phyloP scores from a whole-genome alignment of 1,284 basidiomycete genomes.

The Stygiomarasmius scandens region DNA sequence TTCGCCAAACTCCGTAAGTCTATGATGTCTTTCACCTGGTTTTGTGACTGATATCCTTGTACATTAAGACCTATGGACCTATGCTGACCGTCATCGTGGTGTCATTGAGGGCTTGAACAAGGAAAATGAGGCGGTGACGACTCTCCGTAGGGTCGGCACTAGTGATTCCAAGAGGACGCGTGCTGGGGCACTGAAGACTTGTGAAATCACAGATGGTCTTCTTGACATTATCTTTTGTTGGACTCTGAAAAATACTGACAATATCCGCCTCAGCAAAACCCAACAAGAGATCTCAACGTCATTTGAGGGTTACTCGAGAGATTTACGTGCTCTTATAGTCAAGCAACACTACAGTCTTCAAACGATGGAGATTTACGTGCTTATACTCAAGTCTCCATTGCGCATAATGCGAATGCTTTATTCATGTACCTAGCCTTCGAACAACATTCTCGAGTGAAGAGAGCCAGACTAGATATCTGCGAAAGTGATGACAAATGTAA shows the following conservation, averaged over 20 bases:
- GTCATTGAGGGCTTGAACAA: constrained; percentile 44
- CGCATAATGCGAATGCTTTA: constrained; percentile 10
- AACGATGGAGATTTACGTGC: constrained; percentile 49
- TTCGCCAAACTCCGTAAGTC: constrained; percentile 83
- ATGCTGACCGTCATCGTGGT: constrained; percentile 51
- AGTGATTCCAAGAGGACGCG: constrained; percentile 57
- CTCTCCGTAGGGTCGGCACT: constrained; percentile 49
- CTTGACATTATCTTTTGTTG: constrained; percentile 28
- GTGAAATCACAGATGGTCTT: constrained; percentile 8
- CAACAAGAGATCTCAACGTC: constrained; percentile 49
- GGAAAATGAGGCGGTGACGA: constrained; percentile 43
- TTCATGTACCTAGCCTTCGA: constrained; percentile 61
- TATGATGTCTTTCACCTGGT: constrained; percentile 2
- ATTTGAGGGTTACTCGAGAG: constrained; percentile 52
- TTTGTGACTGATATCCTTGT: constrained; percentile 35
- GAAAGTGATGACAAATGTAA: too few relatives aligned
- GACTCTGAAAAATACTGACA: constrained; percentile 44
- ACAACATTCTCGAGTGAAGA: constrained; percentile 62
- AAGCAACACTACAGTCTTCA: constrained; percentile 46
- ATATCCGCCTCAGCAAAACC: constrained; percentile 47
- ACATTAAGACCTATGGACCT: constrained; percentile 52
- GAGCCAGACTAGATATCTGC: constrained; percentile 64
- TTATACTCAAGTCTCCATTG: neutral
- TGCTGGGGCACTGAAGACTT: constrained; percentile 61
- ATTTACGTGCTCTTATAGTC: constrained; percentile 54